Evolutionary conservation across 169 alveolate species (phyloP).

Genomic region (Eimeria falciformis): DNA sequence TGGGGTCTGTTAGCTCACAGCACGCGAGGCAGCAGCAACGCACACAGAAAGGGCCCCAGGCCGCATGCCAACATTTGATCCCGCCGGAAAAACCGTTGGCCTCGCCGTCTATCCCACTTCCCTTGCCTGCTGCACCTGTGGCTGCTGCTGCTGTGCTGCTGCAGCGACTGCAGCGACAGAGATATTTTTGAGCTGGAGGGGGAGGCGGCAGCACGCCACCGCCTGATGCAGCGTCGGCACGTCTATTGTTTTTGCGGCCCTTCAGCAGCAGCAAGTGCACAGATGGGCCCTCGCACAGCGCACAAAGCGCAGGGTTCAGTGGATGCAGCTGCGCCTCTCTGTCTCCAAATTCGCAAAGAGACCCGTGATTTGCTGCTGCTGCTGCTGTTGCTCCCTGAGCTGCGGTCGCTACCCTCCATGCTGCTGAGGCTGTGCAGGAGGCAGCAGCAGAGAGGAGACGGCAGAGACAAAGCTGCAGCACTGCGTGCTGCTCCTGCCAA

Average conservation of each 20-base stretch:
- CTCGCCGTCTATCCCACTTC: background rate
- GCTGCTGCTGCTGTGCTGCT: background rate
- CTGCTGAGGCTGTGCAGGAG: constrained; percentile 45
- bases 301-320: constrained; percentile 3
- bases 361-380: constrained; percentile 16
- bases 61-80: constrained; percentile 14
- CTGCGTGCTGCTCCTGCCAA: constrained; percentile 12
- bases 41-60: constrained; percentile 55
- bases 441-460: constrained; percentile 44
- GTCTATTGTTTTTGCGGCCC: constrained; percentile 3
- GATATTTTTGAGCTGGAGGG: background rate
- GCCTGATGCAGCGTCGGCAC: background rate
- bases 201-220: constrained; percentile 44
- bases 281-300: constrained; percentile 42
- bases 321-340: constrained; percentile 36
- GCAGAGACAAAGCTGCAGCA: constrained; percentile 56
- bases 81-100: too few relatives aligned
- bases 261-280: constrained; percentile 13
- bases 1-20: constrained; percentile 38
- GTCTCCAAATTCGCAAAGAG: background rate
- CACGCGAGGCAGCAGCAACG: constrained; percentile 58
- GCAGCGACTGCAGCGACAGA: constrained; percentile 13
- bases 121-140: background rate
- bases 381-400: constrained; percentile 54
- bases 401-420: constrained; percentile 46